Base-by-base conservation (phyloP, 2,329 filamentous ascomycete genomes). In the Tolypocladium sp. region DNA sequence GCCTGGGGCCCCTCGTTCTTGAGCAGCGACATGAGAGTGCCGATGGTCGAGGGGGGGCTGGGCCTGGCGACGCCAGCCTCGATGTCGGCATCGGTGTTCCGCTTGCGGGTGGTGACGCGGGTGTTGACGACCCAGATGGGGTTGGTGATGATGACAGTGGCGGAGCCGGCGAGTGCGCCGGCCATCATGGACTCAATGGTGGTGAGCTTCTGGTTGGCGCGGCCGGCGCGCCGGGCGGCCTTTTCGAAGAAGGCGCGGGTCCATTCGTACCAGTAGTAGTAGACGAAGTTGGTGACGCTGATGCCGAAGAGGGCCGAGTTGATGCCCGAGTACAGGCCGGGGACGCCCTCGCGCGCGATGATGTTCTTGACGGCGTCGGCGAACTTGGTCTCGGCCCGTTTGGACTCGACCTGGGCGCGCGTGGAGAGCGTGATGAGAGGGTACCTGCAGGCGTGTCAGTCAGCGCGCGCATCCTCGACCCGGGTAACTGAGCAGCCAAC, bases 241-340 rank as follows among this genome's bases (percentile, higher is more conserved):
- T 82, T 81, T 73, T 91, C 91, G 77, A 97, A 97, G 71, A 89
- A 89, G 56, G 88, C 82, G 60, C 92, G 87, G 63, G 92, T 94
- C 90, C 91, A 99, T 79, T 99, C 94, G 76, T 97, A 99, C 93
- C 91, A 99, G 82, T 97, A 99, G 79, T 99, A 99, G 82, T 99
- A 99, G 55, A 99, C 93, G 73, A 99, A 99, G 80, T 99, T 99
- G 68, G 94, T 99, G 67, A 99, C 88, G 74, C 90, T 94, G 79
- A 99, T 97, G 73, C 94, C 94, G 74, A 99, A 97, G 53, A 99
- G 82, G 57, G 94, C 94, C 63, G 90, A 95, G 74, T 96, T 91
- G 61, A 99, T 85, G 49, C 94, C 94, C 8, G 94, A 87, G 73
- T 97, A 99, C 41, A 99, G 85, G 38, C 94, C 94, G 2, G 84